Conservation (phyloP, 352 stramenopile genomes). For the Phytophthora pluvialis region DNA sequence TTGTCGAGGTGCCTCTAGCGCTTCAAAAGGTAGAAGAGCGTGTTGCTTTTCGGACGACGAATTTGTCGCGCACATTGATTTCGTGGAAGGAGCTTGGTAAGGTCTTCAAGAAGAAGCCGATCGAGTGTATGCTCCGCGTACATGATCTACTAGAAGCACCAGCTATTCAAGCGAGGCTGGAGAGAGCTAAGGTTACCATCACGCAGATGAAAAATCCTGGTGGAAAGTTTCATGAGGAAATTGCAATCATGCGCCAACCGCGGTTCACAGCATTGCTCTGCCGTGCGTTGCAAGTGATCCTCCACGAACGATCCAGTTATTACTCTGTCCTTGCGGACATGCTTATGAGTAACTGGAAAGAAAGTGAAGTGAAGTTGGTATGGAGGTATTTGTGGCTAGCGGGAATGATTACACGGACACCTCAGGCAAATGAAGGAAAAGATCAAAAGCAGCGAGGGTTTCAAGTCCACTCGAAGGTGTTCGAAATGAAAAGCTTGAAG, state of each 20-base stretch:
- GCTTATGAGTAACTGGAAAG: slow-evolving; percentile 75
- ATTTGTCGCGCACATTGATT: slow-evolving; percentile 62
- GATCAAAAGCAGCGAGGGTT: slow-evolving; percentile 77
- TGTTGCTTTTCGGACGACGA: slow-evolving; percentile 69
- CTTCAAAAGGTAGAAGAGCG: slow-evolving; percentile 70
- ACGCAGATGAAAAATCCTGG: slow-evolving; percentile 76
- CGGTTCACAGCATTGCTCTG: slow-evolving; percentile 67
- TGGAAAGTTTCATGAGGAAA: slow-evolving; percentile 76
- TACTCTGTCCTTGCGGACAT: slow-evolving; percentile 74
- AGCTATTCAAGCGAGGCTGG: slow-evolving; percentile 63
- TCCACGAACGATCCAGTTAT: slow-evolving; percentile 78
- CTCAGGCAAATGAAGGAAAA: slow-evolving; percentile 48
- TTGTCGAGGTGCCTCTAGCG: slow-evolving; percentile 77
- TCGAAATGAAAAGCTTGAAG: slow-evolving; percentile 74
- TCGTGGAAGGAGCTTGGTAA: slow-evolving; percentile 74
- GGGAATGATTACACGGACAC: slow-evolving; percentile 72
- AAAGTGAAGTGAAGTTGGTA: slow-evolving; percentile 82
- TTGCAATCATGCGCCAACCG: slow-evolving; percentile 60
- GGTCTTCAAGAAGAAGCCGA: slow-evolving; percentile 62
- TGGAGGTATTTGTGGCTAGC: slow-evolving; percentile 86
- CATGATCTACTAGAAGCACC: slow-evolving; percentile 69
- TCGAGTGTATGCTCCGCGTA: slow-evolving; percentile 76
- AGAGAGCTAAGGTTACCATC: slow-evolving; percentile 64
- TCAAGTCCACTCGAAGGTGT: slow-evolving; percentile 70
- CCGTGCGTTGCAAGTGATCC: slow-evolving; percentile 81